A percentile compares a stretch with the other conserved stretches of the same genome.
Evolutionary conservation across 345 rosid species (phyloP).

Genomic region (Syzygium oleosum): DNA sequence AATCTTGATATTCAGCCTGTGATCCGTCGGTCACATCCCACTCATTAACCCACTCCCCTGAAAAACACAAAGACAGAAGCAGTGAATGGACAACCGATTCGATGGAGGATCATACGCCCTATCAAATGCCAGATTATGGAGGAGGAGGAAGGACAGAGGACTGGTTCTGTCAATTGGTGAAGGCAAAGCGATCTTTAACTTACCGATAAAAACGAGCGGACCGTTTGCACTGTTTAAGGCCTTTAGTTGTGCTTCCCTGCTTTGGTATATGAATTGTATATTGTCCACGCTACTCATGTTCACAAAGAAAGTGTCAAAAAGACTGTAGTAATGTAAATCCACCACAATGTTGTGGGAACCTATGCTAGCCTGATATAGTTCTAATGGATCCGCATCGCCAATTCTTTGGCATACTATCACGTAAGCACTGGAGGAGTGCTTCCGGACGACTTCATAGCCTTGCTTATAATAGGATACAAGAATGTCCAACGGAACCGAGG

Average conservation of each 20-base stretch:
- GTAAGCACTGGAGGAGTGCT: slow-evolving; percentile 41
- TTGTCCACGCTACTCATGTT: slow-evolving; percentile 48
- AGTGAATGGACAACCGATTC: neutral
- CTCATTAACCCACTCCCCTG: slow-evolving; percentile 84
- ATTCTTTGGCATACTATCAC: slow-evolving; percentile 71
- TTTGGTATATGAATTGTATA: slow-evolving; percentile 37
- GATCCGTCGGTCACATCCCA: slow-evolving; percentile 52
- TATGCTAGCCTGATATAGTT: slow-evolving; percentile 54
- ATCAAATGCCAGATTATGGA: neutral
- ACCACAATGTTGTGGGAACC: slow-evolving; percentile 51
- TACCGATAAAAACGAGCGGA: slow-evolving; percentile 55
- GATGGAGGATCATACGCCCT: neutral
- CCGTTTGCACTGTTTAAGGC: slow-evolving; percentile 41
- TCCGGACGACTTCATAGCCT: slow-evolving; percentile 53
- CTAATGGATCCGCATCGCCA: slow-evolving; percentile 63
- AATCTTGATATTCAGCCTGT: slow-evolving; percentile 49
- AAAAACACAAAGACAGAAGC: neutral
- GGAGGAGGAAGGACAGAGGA: neutral
- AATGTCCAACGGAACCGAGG: slow-evolving; percentile 45
- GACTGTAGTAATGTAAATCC: slow-evolving; percentile 74
- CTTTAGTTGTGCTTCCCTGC: slow-evolving; percentile 47
- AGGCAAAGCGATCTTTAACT: neutral
- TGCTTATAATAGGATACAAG: slow-evolving; percentile 50
- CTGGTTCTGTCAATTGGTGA: neutral
- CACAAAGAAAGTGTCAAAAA: slow-evolving; percentile 46